phyloP scores from a whole-genome alignment of 2,329 filamentous ascomycete genomes.

The Purpureocillium lavendulum region DNA sequence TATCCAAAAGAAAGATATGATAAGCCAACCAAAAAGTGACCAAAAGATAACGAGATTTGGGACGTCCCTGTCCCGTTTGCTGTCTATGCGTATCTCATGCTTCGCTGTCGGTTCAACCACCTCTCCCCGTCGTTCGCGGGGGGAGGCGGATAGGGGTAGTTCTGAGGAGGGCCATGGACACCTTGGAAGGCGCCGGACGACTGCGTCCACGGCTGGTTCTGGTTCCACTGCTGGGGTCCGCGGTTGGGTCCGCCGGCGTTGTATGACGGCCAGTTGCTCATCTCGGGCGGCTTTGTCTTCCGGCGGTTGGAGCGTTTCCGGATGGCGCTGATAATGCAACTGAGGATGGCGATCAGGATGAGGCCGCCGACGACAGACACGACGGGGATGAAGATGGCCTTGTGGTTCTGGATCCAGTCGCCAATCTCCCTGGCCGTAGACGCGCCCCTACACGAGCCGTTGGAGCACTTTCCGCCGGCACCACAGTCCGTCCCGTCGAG shows the following conservation, averaged over 20 bases:
- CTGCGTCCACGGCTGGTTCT: conserved; percentile 2
- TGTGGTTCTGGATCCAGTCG: conserved; percentile 70
- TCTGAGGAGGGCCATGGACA: not conserved
- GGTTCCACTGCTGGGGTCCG: not conserved
- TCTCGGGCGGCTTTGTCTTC: conserved; percentile 16
- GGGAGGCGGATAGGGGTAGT: conserved; percentile 3
- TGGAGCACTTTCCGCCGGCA: conserved; percentile 69
- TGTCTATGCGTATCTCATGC: conserved; percentile 21
- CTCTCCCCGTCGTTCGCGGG: conserved; percentile 4
- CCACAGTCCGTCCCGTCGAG: conserved; percentile 83
- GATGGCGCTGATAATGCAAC: conserved; percentile 52
- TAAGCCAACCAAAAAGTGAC: not conserved
- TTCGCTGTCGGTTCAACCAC: conserved; percentile 12
- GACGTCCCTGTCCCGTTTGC: not conserved
- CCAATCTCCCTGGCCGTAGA: conserved; percentile 62
- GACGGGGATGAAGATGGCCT: conserved; percentile 75
- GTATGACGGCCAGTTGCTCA: conserved; percentile 16
- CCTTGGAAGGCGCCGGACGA: conserved; percentile 1
- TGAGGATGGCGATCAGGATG: conserved; percentile 58
- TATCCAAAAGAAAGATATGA: no score
- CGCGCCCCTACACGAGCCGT: conserved; percentile 68
- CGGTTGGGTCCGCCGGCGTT: not conserved
- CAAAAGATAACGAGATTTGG: not conserved
- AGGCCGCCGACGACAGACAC: conserved; percentile 63
- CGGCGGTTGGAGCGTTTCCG: conserved; percentile 15